A percentile compares a stretch with the other conserved stretches of the same genome.
phyloP scores from a whole-genome alignment of 257 asterid species.

The Salvia splendens region DNA sequence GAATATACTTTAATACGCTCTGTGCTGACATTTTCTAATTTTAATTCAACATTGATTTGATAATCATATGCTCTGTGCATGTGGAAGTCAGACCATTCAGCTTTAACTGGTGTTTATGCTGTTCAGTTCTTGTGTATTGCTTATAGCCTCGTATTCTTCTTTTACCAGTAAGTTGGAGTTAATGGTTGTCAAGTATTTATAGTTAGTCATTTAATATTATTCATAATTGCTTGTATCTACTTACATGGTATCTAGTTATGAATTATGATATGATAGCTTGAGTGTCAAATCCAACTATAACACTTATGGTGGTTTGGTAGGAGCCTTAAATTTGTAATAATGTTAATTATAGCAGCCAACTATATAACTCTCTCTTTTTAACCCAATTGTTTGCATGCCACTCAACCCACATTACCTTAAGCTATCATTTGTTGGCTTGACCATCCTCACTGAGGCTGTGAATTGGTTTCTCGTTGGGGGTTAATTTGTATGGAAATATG shows the following conservation, averaged over 20 bases:
- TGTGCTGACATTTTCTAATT: slow-evolving; percentile 30
- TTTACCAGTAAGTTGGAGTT: neutral
- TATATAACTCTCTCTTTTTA: slow-evolving; percentile 8
- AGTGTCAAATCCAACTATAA: neutral
- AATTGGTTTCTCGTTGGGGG: neutral
- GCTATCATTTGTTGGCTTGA: slow-evolving; percentile 15
- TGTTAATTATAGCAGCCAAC: neutral
- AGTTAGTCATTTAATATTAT: neutral
- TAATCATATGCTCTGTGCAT: slow-evolving; percentile 25
- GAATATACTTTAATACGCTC: slow-evolving; percentile 38
- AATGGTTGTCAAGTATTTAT: neutral
- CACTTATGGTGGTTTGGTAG: slow-evolving; percentile 5
- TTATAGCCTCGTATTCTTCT: neutral
- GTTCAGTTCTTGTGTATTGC: slow-evolving; percentile 15
- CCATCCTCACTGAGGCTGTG: slow-evolving; percentile 15
- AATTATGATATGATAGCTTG: slow-evolving; percentile 6
- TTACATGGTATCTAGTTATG: neutral
- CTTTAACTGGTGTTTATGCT: slow-evolving; percentile 17
- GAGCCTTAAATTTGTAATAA: slow-evolving; percentile 1
- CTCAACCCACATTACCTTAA: neutral
- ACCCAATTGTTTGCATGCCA: neutral
- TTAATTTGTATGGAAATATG: neutral
- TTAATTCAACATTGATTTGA: slow-evolving; percentile 30
- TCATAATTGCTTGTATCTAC: neutral
- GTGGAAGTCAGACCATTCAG: slow-evolving; percentile 16